Conservation (phyloP, 2,329 filamentous ascomycete species). For the Colletotrichum tanaceti region DNA sequence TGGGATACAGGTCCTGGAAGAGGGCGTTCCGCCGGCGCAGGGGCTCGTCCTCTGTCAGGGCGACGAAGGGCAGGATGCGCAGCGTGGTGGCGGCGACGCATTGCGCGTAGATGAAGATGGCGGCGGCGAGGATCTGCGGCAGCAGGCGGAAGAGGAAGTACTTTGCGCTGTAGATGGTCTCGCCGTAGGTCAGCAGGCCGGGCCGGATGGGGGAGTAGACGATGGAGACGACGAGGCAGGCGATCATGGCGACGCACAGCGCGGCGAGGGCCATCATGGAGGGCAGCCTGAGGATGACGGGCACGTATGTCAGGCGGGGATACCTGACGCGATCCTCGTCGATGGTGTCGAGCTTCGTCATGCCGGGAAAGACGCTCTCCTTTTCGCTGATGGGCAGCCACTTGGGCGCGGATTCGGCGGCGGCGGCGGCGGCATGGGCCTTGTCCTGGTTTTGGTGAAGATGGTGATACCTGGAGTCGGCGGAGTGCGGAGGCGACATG, state of each 20-base stretch:
- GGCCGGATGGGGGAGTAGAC: slow-evolving; percentile 71
- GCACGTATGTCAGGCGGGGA: slow-evolving; percentile 74
- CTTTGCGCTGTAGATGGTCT: slow-evolving; percentile 73
- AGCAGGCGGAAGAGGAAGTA: slow-evolving; percentile 91
- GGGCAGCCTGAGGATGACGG: slow-evolving; percentile 74
- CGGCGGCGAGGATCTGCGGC: slow-evolving; percentile 79
- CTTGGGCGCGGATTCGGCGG: slow-evolving; percentile 31
- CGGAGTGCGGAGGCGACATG: slow-evolving; percentile 35
- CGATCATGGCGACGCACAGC: slow-evolving; percentile 76
- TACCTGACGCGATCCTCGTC: slow-evolving; percentile 54
- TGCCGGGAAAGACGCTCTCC: slow-evolving; percentile 38
- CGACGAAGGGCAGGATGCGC: slow-evolving; percentile 80
- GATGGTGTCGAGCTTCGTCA: slow-evolving; percentile 46
- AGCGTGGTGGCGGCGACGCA: slow-evolving; percentile 79
- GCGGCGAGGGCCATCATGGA: slow-evolving; percentile 71
- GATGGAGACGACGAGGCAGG: slow-evolving; percentile 77
- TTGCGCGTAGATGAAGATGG: slow-evolving; percentile 82
- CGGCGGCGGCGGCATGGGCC: neutral
- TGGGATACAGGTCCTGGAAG: slow-evolving; percentile 76
- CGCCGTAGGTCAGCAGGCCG: slow-evolving; percentile 76
- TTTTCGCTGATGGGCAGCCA: slow-evolving; percentile 52
- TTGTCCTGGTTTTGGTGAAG: slow-evolving; percentile 9
- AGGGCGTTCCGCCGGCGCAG: slow-evolving; percentile 72
- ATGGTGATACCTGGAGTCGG: slow-evolving; percentile 28
- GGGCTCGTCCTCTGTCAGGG: slow-evolving; percentile 75